A percentile compares a stretch with the other conserved stretches of the same genome.
phyloP scores from a whole-genome alignment of 2,329 filamentous ascomycete genomes.

The Pseudophaeomoniella oleicola region DNA sequence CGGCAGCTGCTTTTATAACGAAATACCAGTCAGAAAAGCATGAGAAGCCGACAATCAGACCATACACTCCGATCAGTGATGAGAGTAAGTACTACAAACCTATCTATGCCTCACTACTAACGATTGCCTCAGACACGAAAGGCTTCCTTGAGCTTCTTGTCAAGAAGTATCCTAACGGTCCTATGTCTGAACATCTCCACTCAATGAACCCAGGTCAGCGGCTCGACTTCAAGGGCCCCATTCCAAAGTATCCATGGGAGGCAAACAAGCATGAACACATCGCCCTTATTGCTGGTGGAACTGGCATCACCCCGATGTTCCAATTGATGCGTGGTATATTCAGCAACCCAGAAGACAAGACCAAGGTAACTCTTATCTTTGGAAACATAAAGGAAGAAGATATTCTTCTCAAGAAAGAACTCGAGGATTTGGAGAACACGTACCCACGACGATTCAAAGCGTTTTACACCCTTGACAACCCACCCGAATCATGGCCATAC shows the following conservation, averaged over 20 bases:
- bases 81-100: conserved; percentile 39
- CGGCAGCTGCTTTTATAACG: conserved; percentile 60
- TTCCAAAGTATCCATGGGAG: conserved; percentile 84
- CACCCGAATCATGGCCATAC: conserved; percentile 61
- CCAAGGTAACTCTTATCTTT: conserved; percentile 90
- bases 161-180: conserved; percentile 80
- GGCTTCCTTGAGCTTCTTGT: conserved; percentile 81
- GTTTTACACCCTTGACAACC: conserved; percentile 86
- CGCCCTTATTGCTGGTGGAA: conserved; percentile 66
- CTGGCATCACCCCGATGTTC: conserved; percentile 96
- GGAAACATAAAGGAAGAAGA: conserved; percentile 83
- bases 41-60: conserved; percentile 75
- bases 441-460: conserved; percentile 90
- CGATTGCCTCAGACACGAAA: conserved; percentile 36
- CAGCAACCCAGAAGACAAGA: conserved; percentile 92
- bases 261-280: conserved; percentile 83
- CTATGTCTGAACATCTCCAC: conserved; percentile 86
- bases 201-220: conserved; percentile 65
- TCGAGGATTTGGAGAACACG: conserved; percentile 78
- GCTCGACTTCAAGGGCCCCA: conserved; percentile 85
- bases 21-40: conserved; percentile 76
- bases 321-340: conserved; percentile 86
- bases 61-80: conserved; percentile 85
- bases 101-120: conserved; percentile 2
- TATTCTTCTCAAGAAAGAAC: conserved; percentile 77